Evolutionary conservation across 2,329 filamentous ascomycete genomes (phyloP), one percentile per base, ranked within the genome.

Genomic region (Colletotrichum filicis): DNA sequence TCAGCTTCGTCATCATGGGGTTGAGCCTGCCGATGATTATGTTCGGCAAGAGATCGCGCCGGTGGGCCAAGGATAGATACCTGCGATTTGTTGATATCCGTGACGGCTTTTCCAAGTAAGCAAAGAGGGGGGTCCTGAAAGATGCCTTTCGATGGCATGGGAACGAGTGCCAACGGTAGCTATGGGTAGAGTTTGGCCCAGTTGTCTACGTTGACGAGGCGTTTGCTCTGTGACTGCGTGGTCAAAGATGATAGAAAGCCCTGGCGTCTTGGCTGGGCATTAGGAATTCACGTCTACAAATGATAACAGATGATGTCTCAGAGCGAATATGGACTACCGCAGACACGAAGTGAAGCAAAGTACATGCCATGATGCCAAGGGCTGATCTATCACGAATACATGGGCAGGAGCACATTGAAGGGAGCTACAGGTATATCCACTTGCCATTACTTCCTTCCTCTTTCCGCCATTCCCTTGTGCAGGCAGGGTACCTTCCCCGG

Each of bases 1-100:
- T 90, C 52, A 85, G 86, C 71, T 87, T 89, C 68, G 82, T 85
- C 22, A 85, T 88, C 58, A 82, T 90, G 60, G 83, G 86, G 79
- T 80, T 84, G 6, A 89, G 87, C 1, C 76, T 87, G 49, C 87
- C 87, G 1, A 90, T 90, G 88, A 87, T 88, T 59, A 78, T 85
- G 16, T 90, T 82, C 80, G 88, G 88, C 2, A 90, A 89, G 80
- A 77, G 76, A 3, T 85, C 82, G 60, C 81, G 88, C 16, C 80
- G 83, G 24, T 85, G 84, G 85, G 90, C 88, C 4, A 79, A 83
- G 62, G 77, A 77, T 24, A 79, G 85, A 66, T 89, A 89, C 72
- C 76, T 82, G 61, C 81, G 82, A 30, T 88, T 87, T 74, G 77
- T 89, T 35, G 82, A 83, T 68, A 85, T 87, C 74, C 83, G 87